Evolutionary conservation across 2,329 filamentous ascomycete genomes (phyloP).

Genomic region (Amylocarpus encephaloides): DNA sequence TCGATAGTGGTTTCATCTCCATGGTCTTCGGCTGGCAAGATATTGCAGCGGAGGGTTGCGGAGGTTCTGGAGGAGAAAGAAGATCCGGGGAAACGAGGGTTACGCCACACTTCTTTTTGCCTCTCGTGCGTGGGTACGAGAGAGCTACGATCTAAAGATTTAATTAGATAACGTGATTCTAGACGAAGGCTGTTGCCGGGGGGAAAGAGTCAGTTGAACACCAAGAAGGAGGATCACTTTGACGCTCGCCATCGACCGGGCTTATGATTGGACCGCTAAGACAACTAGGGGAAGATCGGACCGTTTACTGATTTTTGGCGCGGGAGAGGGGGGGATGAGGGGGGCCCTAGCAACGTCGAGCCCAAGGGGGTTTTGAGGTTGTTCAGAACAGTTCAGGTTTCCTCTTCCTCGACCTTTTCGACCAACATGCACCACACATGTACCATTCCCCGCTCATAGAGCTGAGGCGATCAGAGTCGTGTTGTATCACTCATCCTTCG

Average conservation of each 20-base stretch:
- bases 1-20: conserved; percentile 17
- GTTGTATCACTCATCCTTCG: conserved; percentile 7
- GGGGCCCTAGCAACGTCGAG: background rate
- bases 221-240: too few species aligned
- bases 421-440: conserved; percentile 11
- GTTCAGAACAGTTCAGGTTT: conserved; percentile 1
- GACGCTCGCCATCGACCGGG: conserved; percentile 2
- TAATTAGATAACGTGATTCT: background rate
- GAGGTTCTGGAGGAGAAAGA: conserved; percentile 1
- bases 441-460: conserved; percentile 2
- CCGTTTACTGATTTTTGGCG: conserved; percentile 19
- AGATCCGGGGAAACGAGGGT: conserved; percentile 11
- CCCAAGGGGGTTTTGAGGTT: background rate
- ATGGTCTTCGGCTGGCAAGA: conserved; percentile 3
- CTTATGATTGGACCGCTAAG: conserved; percentile 1
- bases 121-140: background rate
- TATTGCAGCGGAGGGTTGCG: conserved; percentile 12
- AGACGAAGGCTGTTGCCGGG: background rate
- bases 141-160: conserved; percentile 1
- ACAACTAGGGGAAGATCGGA: conserved; percentile 21
- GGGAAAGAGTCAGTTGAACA: background rate
- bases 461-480: background rate
- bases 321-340: too few species aligned
- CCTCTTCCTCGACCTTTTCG: background rate
- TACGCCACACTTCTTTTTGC: conserved; percentile 3